Conservation (phyloP, 495 filamentous ascomycete genomes). For the Hypoxylon trugodes region DNA sequence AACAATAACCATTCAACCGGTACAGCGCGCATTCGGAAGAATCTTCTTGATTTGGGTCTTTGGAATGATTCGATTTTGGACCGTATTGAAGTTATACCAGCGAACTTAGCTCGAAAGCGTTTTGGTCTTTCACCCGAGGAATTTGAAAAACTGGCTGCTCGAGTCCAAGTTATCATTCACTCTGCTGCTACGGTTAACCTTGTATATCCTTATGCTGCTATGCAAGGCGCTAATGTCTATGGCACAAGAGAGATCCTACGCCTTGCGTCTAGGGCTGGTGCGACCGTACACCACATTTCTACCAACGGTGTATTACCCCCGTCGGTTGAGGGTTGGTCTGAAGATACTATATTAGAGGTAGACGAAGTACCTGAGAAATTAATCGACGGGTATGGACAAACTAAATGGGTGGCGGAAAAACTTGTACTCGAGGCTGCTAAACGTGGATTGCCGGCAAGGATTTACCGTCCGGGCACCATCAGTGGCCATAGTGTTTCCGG, state of each 20-base stretch:
- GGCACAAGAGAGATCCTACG: constrained; percentile 72
- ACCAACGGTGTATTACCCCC: constrained; percentile 73
- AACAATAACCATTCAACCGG: constrained; percentile 62
- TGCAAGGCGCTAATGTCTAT: constrained; percentile 65
- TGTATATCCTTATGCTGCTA: constrained; percentile 71
- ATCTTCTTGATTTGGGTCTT: constrained; percentile 69
- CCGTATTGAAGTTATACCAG: constrained; percentile 71
- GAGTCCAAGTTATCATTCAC: constrained; percentile 70
- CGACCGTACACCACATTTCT: constrained; percentile 74
- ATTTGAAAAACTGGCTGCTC: constrained; percentile 64
- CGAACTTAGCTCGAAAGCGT: constrained; percentile 65
- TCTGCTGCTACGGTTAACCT: constrained; percentile 73
- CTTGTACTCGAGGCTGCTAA: constrained; percentile 69
- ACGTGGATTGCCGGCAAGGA: constrained; percentile 66
- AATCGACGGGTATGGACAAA: constrained; percentile 69
- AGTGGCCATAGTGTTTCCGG: constrained; percentile 70
- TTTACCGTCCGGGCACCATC: constrained; percentile 70
- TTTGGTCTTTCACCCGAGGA: constrained; percentile 65
- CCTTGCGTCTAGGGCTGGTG: constrained; percentile 64
- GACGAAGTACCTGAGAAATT: constrained; percentile 67
- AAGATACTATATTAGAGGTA: constrained; percentile 64
- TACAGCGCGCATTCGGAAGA: constrained; percentile 66
- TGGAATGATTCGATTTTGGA: constrained; percentile 74
- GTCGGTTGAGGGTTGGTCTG: constrained; percentile 66
- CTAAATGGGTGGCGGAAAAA: constrained; percentile 74